Percentiles rank a stretch among this genome's conserved stretches.
These are phyloP conservation scores for Straminergon stramineum DNA, from an alignment of 225 moss, liverwort and hornwort species.

Conservation along the genomic window DNA sequence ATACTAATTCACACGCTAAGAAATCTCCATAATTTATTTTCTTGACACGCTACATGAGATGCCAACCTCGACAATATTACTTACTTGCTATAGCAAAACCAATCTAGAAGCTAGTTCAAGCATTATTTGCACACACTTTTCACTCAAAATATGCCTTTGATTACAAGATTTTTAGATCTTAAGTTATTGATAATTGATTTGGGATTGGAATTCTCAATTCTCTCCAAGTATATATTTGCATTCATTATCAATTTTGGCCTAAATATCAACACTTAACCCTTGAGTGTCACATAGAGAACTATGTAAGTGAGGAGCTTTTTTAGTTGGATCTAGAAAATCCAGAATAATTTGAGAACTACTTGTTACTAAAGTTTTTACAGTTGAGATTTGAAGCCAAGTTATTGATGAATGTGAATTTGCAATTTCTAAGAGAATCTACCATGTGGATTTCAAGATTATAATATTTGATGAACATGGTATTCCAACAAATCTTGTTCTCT, in stretches of 20 bases:
- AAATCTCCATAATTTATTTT: background rate
- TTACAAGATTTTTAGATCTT: fast-evolving
- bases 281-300: too few relatives aligned
- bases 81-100: background rate
- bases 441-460: too few relatives aligned
- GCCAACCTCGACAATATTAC: background rate
- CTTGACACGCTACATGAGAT: fast-evolving
- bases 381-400: too few relatives aligned
- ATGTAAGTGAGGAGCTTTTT: too few relatives aligned
- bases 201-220: background rate
- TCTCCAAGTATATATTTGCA: background rate
- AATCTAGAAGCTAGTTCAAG: background rate
- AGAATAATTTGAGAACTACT: too few relatives aligned
- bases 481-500: too few relatives aligned
- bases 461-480: too few relatives aligned
- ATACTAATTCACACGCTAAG: background rate
- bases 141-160: background rate
- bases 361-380: too few relatives aligned
- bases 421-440: too few relatives aligned
- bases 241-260: background rate
- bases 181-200: background rate
- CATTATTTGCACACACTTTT: background rate
- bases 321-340: too few relatives aligned
- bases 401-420: too few relatives aligned
- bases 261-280: background rate